A percentile compares a stretch with the other conserved stretches of the same genome.
Evolutionary conservation across 164 flowering plant genomes (phyloP).

Genomic region (Hamamelis virginiana): DNA sequence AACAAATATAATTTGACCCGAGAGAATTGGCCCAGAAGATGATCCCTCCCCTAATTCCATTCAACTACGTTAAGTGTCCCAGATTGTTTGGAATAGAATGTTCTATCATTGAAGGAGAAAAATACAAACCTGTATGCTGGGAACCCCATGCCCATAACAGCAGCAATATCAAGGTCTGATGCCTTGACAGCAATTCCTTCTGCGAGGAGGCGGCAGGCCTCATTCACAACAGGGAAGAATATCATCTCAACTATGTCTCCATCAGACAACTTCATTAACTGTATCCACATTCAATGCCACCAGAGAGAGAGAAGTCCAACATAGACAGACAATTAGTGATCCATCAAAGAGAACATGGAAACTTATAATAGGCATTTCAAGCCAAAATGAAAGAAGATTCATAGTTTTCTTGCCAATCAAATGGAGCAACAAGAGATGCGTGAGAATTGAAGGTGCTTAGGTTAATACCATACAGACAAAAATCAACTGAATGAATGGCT

Average conservation of each 20-base stretch:
- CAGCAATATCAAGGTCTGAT: constrained; percentile 81
- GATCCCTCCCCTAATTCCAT: constrained; percentile 73
- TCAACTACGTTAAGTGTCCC: too few relatives aligned
- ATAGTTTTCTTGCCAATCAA: too few relatives aligned
- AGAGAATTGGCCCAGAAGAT: constrained; percentile 87
- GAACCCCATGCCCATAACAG: constrained; percentile 95
- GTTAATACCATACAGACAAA: too few relatives aligned
- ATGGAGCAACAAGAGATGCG: too few relatives aligned
- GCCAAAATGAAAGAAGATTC: too few relatives aligned
- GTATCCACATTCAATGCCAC: constrained; percentile 13
- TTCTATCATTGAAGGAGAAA: background rate
- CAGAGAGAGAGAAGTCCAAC: constrained; percentile 5
- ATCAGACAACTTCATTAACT: constrained; percentile 52
- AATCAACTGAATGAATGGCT: too few relatives aligned
- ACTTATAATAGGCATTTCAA: too few relatives aligned
- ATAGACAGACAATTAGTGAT: background rate
- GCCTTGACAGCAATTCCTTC: constrained; percentile 91
- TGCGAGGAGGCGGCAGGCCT: constrained; percentile 83
- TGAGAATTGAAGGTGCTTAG: too few relatives aligned
- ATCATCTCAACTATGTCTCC: constrained; percentile 89
- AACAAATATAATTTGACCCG: constrained; percentile 76
- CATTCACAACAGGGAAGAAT: constrained; percentile 92
- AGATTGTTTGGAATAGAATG: too few relatives aligned
- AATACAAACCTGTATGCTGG: constrained; percentile 80
- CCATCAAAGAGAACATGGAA: too few relatives aligned